A percentile compares a stretch with the other conserved stretches of the same genome.
Conservation (phyloP, 2,329 filamentous ascomycete species). For the Pezicula radicicola region DNA sequence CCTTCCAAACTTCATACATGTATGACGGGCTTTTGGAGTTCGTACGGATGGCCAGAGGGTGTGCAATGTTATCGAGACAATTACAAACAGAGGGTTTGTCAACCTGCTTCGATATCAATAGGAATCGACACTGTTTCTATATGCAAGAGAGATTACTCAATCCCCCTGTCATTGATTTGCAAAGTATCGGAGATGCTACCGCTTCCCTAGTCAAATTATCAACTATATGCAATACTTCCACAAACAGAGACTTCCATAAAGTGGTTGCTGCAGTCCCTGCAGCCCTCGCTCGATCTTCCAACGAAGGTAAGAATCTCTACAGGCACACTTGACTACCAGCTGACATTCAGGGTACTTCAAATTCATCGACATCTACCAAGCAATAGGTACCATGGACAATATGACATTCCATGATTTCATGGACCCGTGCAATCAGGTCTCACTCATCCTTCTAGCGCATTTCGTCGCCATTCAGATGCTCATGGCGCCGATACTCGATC, state of each 20-base stretch:
- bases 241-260: conserved; percentile 45
- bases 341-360: conserved; percentile 32
- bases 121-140: conserved; percentile 36
- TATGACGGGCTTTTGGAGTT: conserved; percentile 58
- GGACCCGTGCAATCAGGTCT: conserved; percentile 35
- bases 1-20: conserved; percentile 55
- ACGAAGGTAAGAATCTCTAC: background rate
- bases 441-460: conserved; percentile 41
- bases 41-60: conserved; percentile 57
- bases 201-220: conserved; percentile 38
- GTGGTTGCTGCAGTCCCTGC: conserved; percentile 31
- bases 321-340: conserved; percentile 8
- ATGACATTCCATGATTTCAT: conserved; percentile 40
- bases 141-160: conserved; percentile 43
- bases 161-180: conserved; percentile 41
- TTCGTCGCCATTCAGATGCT: conserved; percentile 44
- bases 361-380: conserved; percentile 38
- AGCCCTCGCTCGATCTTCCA: background rate
- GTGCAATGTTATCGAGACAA: conserved; percentile 51
- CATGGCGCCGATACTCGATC: conserved; percentile 35
- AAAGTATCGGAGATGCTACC: conserved; percentile 45
- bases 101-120: conserved; percentile 46
- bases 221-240: conserved; percentile 36
- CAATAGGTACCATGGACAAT: conserved; percentile 35
- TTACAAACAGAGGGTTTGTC: conserved; percentile 48